phyloP scores from a whole-genome alignment of 2,329 filamentous ascomycete species.

The Aspergillus hortae region DNA sequence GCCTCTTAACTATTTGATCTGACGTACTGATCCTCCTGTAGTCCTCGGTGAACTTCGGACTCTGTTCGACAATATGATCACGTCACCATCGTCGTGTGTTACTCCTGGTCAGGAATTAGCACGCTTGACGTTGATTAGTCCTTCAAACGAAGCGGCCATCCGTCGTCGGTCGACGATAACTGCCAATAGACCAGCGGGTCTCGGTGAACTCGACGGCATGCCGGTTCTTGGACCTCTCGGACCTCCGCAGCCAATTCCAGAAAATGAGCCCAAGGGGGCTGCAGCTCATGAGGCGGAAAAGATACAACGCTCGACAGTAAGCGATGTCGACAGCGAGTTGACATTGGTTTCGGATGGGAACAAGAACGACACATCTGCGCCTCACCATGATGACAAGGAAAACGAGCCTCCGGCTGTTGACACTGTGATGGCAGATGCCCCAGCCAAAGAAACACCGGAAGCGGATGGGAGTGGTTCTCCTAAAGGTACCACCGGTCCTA shows the following conservation, averaged over 20 bases:
- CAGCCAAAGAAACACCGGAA: conserved; percentile 15
- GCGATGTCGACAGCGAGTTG: conserved; percentile 30
- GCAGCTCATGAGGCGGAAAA: conserved; percentile 12
- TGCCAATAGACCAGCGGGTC: conserved; percentile 22
- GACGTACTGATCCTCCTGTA: conserved; percentile 30
- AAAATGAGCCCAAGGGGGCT: conserved; percentile 16
- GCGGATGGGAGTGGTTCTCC: conserved; percentile 3
- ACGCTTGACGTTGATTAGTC: conserved; percentile 68
- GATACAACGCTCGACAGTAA: conserved; percentile 23
- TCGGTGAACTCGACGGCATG: conserved; percentile 44
- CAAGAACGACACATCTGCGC: conserved; percentile 15
- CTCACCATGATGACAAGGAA: conserved; percentile 36
- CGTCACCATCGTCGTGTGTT: conserved; percentile 59
- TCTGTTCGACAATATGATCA: conserved; percentile 69
- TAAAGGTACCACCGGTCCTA: conserved; percentile 4
- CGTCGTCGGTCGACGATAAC: conserved; percentile 46
- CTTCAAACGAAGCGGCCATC: conserved; percentile 52
- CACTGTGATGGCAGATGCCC: conserved; percentile 20
- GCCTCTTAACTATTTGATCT: neutral
- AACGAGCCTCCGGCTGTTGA: conserved; percentile 28
- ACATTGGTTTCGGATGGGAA: conserved; percentile 34
- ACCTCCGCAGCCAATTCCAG: conserved; percentile 28
- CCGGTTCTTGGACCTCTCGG: conserved; percentile 46
- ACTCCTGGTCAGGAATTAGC: conserved; percentile 74
- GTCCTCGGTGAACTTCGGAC: conserved; percentile 70